phyloP scores from a whole-genome alignment of 2,329 filamentous ascomycete species.

The Neofusicoccum laricinum region DNA sequence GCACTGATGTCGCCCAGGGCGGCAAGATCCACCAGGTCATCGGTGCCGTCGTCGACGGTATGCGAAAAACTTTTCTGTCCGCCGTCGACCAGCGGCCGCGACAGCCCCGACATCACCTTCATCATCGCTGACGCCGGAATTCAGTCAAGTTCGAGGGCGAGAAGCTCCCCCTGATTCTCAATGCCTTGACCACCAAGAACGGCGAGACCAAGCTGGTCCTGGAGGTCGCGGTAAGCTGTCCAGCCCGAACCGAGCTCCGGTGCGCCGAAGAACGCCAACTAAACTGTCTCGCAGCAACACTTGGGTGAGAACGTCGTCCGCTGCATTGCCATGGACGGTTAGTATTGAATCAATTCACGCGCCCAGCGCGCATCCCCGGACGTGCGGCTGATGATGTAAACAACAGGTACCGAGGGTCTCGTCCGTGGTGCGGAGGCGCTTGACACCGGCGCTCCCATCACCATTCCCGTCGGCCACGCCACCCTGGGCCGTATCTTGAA shows the following conservation, averaged over 20 bases:
- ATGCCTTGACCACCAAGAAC: slow-evolving; percentile 90
- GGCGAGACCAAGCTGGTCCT: slow-evolving; percentile 91
- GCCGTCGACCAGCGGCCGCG: slow-evolving; percentile 5
- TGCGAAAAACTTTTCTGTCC: slow-evolving; percentile 44
- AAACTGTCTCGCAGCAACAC: slow-evolving; percentile 73
- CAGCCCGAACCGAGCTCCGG: slow-evolving; percentile 16
- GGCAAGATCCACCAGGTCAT: slow-evolving; percentile 81
- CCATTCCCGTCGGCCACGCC: slow-evolving; percentile 87
- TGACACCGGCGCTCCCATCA: slow-evolving; percentile 94
- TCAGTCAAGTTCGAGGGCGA: slow-evolving; percentile 95
- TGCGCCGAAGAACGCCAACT: slow-evolving; percentile 20
- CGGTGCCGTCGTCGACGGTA: slow-evolving; percentile 98
- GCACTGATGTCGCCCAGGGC: slow-evolving; percentile 53
- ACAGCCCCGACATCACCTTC: slow-evolving; percentile 21
- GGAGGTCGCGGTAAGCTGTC: slow-evolving; percentile 78
- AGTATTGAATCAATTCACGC: slow-evolving; percentile 31
- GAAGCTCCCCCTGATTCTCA: slow-evolving; percentile 94
- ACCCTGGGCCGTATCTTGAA: slow-evolving; percentile 99
- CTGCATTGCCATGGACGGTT: slow-evolving; percentile 99
- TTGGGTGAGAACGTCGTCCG: slow-evolving; percentile 98
- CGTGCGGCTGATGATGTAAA: slow-evolving; percentile 21
- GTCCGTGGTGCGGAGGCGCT: slow-evolving; percentile 80
- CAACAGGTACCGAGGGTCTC: slow-evolving; percentile 94
- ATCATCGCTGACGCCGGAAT: slow-evolving; percentile 30
- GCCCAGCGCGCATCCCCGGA: slow-evolving; percentile 4